A percentile compares a stretch with the other conserved stretches of the same genome.
phyloP scores from a whole-genome alignment of 2,329 filamentous ascomycete species.

The Blastomyces emzantsi region DNA sequence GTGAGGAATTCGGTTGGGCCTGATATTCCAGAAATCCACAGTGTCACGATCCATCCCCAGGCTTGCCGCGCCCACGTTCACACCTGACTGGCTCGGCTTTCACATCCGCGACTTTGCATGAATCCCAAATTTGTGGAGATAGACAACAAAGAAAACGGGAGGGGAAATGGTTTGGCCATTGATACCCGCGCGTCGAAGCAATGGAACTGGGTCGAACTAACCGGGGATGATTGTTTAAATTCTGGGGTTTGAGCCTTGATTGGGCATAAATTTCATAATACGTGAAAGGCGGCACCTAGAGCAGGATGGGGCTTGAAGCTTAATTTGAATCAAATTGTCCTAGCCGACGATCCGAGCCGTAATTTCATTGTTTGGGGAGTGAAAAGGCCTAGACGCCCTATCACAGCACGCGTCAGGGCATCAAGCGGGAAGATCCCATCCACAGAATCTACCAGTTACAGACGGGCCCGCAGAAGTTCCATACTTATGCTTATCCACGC shows the following conservation, averaged over 20 bases:
- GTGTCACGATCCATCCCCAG: neutral
- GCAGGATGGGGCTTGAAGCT: neutral
- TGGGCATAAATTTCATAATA: neutral
- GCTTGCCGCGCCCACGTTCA: neutral
- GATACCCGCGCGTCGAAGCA: neutral
- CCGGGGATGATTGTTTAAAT: neutral
- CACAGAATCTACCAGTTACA: neutral
- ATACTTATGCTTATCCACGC: neutral
- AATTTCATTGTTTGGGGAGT: neutral
- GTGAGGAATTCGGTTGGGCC: neutral
- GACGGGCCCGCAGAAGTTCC: neutral
- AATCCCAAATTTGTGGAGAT: slow-evolving; percentile 1
- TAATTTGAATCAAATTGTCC: slow-evolving; percentile 1
- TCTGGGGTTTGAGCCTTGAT: neutral
- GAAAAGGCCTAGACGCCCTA: neutral
- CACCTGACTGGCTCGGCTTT: neutral
- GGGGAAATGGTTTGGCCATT: neutral
- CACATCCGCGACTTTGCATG: neutral
- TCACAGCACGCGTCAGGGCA: neutral
- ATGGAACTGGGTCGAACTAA: neutral
- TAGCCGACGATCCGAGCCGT: neutral
- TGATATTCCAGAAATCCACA: slow-evolving; percentile 1
- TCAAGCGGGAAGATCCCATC: neutral
- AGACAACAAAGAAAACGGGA: neutral
- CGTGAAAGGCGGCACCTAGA: too few relatives aligned